Evolutionary conservation across 73 alveolate species (phyloP).

Genomic region (Breviolum minutum): DNA sequence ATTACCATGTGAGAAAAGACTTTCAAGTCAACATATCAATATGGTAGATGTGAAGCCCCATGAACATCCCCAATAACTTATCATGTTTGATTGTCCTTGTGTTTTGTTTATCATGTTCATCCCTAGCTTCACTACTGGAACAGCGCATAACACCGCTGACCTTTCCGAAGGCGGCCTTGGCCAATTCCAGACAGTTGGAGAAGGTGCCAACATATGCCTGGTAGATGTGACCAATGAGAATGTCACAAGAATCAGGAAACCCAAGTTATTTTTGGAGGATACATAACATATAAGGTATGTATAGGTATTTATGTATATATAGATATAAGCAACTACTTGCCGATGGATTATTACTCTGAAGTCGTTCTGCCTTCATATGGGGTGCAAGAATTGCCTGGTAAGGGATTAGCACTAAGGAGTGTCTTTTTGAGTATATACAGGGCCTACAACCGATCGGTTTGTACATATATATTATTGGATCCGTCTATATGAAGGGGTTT

Average conservation of each 20-base stretch:
- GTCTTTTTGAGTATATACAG: too few species aligned
- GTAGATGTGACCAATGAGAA: neutral
- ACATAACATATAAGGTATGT: neutral
- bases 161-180: conserved; percentile 35
- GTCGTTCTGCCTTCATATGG: too few species aligned
- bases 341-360: too few species aligned
- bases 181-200: conserved; percentile 53
- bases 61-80: neutral
- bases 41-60: too few species aligned
- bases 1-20: too few species aligned
- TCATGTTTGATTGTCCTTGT: neutral
- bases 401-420: too few species aligned
- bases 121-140: neutral
- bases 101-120: neutral
- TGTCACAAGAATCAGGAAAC: neutral
- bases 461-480: too few species aligned
- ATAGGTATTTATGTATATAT: neutral
- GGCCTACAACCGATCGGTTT: too few species aligned
- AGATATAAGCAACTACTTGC: too few species aligned
- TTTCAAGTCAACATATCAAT: too few species aligned
- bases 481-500: too few species aligned
- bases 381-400: too few species aligned
- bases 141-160: neutral
- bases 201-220: neutral
- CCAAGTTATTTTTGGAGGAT: neutral